Base-by-base conservation (phyloP, 805 yeast species). In the Barnettozyma californica region DNA sequence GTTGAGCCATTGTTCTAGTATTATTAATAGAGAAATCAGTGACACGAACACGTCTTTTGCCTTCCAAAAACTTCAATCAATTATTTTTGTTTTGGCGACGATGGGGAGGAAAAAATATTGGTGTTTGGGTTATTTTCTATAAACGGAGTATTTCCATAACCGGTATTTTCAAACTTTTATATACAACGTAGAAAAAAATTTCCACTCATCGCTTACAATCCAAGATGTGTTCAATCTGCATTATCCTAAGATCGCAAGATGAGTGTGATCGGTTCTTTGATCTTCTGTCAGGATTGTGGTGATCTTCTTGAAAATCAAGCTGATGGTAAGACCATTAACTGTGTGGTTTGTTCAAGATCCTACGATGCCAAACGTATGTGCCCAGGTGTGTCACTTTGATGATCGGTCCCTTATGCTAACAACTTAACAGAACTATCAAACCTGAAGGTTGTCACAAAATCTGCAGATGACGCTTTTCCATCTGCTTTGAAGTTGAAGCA, bases 181-280 rank as follows among this genome's bases (percentile, higher is more conserved):
- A 16, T 38, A 5, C 5, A 21, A 34, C 20, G n/a, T 44, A n/a
- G 42, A 45, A 49, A 49, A n/a, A 49, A 45, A 33, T 49, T 46
- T 43, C 39, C 46, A 19, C 43, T 43, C 46, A 39, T 43, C 46
- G 40, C 44, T 26, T 18, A 29, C 33, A 29, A 29, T 41, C 9
- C 25, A 23, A 23, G 5, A 5, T 23, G 25, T 23, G 25, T 41
- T 26, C 9, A 21, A 5, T 10, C 14, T n/a, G 29, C 3, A 19
- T 27, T 19, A 18, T 19, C 1, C 16, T 23, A 9, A 21, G 18
- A 13, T 9, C 31, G 21, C 5, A 53, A 31, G 31, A 92, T 94
- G 99, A 88, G 97, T 49, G 95, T 82, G 16, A 96, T 94, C 38
- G 99, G 99, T 14, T 87, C 96, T 43, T 78, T 94, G 60, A 92